Percentiles rank a stretch among this genome's conserved stretches.
Conservation (phyloP, 306 rosid species). For the Rubus parviflorus region DNA sequence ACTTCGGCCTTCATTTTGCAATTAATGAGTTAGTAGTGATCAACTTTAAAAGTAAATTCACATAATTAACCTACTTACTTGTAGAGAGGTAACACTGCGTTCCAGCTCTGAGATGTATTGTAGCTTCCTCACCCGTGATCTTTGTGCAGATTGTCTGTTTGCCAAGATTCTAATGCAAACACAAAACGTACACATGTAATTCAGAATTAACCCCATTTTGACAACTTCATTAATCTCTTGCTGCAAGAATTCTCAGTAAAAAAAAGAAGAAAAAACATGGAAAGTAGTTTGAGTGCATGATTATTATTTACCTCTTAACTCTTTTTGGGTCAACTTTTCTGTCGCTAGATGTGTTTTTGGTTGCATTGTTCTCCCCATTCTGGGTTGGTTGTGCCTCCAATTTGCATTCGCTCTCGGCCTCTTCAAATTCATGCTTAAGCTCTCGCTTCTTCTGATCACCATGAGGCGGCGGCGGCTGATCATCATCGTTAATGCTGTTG, state of each 20-base stretch:
- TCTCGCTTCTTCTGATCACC: slow-evolving; percentile 21
- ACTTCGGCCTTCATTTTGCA: slow-evolving; percentile 74
- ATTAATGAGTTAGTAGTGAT: not conserved
- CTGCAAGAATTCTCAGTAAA: not conserved
- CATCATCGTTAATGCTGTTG: slow-evolving; percentile 66
- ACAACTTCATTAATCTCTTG: too few relatives aligned
- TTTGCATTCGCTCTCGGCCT: slow-evolving; percentile 60
- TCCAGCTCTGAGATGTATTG: slow-evolving; percentile 96
- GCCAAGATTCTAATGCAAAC: slow-evolving; percentile 73
- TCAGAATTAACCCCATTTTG: not conserved
- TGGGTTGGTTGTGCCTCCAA: slow-evolving; percentile 36
- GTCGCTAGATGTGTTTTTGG: slow-evolving; percentile 32
- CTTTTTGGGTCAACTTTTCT: slow-evolving; percentile 76
- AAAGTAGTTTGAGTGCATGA: not conserved
- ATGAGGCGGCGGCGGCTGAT: not conserved
- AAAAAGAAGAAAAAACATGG: too few relatives aligned
- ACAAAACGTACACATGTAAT: slow-evolving; percentile 6
- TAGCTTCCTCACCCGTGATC: slow-evolving; percentile 95
- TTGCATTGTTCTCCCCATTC: slow-evolving; percentile 13
- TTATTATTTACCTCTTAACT: slow-evolving; percentile 70
- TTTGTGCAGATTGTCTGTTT: slow-evolving; percentile 95
- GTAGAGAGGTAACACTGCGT: slow-evolving; percentile 83
- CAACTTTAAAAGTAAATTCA: not conserved
- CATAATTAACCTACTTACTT: slow-evolving; percentile 37
- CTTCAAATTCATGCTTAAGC: slow-evolving; percentile 63